Evolutionary conservation across 441 rosid genomes (phyloP).

Genomic region (Euphorbia corollata): DNA sequence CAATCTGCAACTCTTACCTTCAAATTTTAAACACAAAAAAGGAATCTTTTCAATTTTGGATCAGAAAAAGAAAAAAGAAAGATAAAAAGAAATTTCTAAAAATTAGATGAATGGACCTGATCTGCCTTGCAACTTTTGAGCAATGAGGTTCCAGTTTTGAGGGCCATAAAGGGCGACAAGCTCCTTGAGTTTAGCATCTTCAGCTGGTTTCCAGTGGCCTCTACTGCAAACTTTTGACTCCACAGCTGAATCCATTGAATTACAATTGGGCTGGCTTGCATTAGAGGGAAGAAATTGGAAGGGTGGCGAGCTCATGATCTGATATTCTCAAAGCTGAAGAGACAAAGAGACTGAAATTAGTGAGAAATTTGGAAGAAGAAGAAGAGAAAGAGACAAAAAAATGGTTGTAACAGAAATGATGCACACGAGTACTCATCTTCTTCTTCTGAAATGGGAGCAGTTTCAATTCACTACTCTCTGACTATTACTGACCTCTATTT

Average conservation of each 20-base stretch:
- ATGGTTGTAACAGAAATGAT: conserved; percentile 22
- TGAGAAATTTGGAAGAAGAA: conserved; percentile 13
- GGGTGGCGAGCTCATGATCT: conserved; percentile 34
- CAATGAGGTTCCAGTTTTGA: conserved; percentile 76
- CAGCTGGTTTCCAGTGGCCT: conserved; percentile 80
- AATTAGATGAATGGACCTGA: conserved; percentile 37
- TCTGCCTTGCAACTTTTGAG: conserved; percentile 70
- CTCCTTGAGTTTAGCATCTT: conserved; percentile 65
- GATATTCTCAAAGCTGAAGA: too few relatives aligned
- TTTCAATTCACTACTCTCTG: conserved; percentile 24
- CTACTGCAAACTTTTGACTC: conserved; percentile 44
- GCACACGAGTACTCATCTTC: conserved; percentile 26
- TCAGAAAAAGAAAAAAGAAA: too few relatives aligned
- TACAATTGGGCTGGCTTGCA: background rate
- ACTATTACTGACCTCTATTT: conserved; percentile 26
- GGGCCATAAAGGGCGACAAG: conserved; percentile 72
- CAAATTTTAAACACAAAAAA: background rate
- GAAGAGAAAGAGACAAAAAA: background rate
- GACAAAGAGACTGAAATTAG: too few relatives aligned
- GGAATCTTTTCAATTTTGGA: too few relatives aligned
- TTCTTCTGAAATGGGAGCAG: conserved; percentile 13
- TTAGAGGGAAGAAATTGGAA: conserved; percentile 20
- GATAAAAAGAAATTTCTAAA: too few relatives aligned
- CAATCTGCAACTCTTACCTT: conserved; percentile 62
- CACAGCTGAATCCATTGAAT: conserved; percentile 14